Conservation (phyloP, 768 basidiomycete species). For the Amanita fuliginea region DNA sequence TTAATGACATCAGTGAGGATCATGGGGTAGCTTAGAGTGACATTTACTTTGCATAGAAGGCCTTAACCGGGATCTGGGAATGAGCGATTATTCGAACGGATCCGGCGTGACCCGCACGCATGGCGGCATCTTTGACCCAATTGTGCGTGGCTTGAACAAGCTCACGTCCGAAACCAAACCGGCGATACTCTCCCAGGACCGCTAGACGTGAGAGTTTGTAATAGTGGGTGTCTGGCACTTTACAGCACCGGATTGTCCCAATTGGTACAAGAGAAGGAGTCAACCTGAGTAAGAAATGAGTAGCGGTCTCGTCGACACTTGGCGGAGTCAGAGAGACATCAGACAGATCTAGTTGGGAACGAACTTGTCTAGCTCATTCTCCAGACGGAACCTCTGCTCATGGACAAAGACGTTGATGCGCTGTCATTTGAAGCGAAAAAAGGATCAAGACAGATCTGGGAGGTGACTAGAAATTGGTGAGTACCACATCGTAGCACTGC, state of each 20-base stretch:
- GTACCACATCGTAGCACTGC: slow-evolving; percentile 54
- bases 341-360: slow-evolving; percentile 10
- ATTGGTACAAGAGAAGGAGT: slow-evolving; percentile 48
- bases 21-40: slow-evolving; percentile 1
- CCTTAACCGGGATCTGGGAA: slow-evolving; percentile 62
- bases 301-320: slow-evolving; percentile 52
- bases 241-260: slow-evolving; percentile 55
- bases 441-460: neutral
- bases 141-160: slow-evolving; percentile 55
- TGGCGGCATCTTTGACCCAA: slow-evolving; percentile 41
- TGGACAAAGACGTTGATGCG: slow-evolving; percentile 47
- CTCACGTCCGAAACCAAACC: slow-evolving; percentile 49
- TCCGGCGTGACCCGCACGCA: slow-evolving; percentile 12
- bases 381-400: slow-evolving; percentile 65
- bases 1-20: slow-evolving; percentile 6
- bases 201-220: slow-evolving; percentile 71
- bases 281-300: slow-evolving; percentile 65
- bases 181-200: slow-evolving; percentile 55
- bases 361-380: slow-evolving; percentile 69
- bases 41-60: slow-evolving; percentile 70
- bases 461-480: neutral
- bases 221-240: slow-evolving; percentile 26
- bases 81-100: slow-evolving; percentile 42
- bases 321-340: slow-evolving; percentile 6
- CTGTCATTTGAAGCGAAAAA: slow-evolving; percentile 10